Percentiles rank a stretch among this genome's conserved stretches.
Conservation (phyloP, 1,139 yeast genomes). For the Pichia sp. region DNA sequence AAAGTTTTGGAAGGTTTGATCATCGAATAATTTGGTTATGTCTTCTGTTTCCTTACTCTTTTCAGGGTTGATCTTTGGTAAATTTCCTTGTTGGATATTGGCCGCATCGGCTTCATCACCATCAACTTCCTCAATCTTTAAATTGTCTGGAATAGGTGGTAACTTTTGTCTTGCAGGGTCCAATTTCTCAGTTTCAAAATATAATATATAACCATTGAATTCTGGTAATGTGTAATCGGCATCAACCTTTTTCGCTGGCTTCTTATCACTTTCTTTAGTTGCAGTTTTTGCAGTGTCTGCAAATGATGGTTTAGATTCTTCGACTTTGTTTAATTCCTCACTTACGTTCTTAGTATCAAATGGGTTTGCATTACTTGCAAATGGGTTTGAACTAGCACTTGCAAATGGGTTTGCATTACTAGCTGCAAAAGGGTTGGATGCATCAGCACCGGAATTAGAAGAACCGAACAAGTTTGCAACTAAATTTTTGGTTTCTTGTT, state of each 20-base stretch:
- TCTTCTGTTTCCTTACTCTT: conserved; percentile 34
- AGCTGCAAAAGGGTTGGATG: conserved; percentile 40
- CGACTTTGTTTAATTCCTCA: conserved; percentile 7
- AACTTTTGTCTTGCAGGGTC: conserved; percentile 34
- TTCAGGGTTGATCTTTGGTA: conserved; percentile 24
- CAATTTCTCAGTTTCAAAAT: conserved; percentile 53
- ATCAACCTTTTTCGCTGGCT: not conserved
- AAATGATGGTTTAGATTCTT: conserved; percentile 19
- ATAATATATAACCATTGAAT: conserved; percentile 65
- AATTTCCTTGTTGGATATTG: conserved; percentile 20
- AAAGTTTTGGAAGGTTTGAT: conserved; percentile 76
- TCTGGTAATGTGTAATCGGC: conserved; percentile 37
- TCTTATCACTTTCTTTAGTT: conserved; percentile 3
- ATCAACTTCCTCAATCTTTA: conserved; percentile 19
- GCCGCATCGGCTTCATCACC: conserved; percentile 16
- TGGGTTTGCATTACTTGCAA: conserved; percentile 26
- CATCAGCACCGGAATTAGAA: conserved; percentile 38
- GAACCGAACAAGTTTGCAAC: conserved; percentile 39
- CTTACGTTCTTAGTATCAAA: conserved; percentile 24
- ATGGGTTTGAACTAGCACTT: conserved; percentile 18
- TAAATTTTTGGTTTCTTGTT: conserved; percentile 35
- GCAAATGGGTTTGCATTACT: conserved; percentile 44
- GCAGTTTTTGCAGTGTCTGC: conserved; percentile 20
- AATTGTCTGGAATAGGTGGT: conserved; percentile 26
- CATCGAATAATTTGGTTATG: conserved; percentile 59